A percentile compares a stretch with the other conserved stretches of the same genome.
Conservation (phyloP, 345 rosid genomes). For the Microthlaspi erraticum region DNA sequence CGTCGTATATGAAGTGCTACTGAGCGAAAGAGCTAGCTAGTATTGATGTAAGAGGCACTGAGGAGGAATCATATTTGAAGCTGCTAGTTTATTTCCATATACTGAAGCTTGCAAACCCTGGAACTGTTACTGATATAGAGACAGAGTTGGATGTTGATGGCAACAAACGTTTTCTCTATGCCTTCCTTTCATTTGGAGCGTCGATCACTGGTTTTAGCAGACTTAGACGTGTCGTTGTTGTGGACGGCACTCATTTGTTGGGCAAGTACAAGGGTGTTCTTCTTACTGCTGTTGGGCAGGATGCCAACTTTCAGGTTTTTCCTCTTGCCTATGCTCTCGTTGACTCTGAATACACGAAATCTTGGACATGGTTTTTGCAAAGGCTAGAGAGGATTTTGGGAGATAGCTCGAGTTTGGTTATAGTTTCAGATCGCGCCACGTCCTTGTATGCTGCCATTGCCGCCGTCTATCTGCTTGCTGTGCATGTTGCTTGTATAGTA, state of each 20-base stretch:
- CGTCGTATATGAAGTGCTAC: background rate
- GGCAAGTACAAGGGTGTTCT: background rate
- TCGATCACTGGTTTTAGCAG: no score
- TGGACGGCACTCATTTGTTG: no score
- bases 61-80: background rate
- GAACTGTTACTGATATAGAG: background rate
- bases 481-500: no score
- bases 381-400: no score
- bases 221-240: no score
- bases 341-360: background rate
- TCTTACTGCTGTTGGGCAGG: background rate
- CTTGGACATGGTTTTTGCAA: background rate
- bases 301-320: background rate
- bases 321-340: background rate
- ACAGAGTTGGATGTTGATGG: no score
- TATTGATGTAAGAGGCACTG: background rate
- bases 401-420: no score
- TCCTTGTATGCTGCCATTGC: no score
- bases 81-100: background rate
- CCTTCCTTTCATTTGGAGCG: no score
- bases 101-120: background rate
- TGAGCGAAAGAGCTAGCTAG: background rate
- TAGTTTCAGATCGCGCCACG: no score
- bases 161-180: no score
- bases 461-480: no score